Evolutionary conservation across 352 stramenopile species (phyloP), one percentile per base, ranked within the genome.

Genomic region (Globisporangium barbulae): DNA sequence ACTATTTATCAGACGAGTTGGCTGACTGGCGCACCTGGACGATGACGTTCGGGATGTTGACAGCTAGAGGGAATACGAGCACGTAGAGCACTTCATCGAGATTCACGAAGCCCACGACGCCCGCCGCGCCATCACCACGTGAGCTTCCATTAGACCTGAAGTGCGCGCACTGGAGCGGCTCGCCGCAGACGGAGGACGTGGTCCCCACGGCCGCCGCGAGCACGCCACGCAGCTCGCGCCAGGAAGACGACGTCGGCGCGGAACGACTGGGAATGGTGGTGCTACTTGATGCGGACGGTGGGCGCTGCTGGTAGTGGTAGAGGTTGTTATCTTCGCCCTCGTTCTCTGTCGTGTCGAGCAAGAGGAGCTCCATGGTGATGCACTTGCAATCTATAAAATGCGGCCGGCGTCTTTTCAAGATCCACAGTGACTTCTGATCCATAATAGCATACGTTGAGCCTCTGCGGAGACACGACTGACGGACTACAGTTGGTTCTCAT

Each of bases 241-340:
- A 90, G 2, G 48, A 66, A 21, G 47, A 59, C 19, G 47, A 59
- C 19, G 53, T 44, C 37, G 53, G 61, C 4, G 30, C 57, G 25
- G 17, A 25, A n/a, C 52, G 25, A 28, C 25, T 28, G 25, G 25
- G 25, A 28, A 2, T 30, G 10, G 15, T 28, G 21, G 6, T 54
- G 42, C 31, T 19, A 33, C 15, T 35, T 30, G 21, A 10, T 53
- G n/a, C 30, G 39, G 49, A 19, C 4, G 44, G 17, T 15, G 25
- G 39, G 0, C 44, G n/a, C 9, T 66, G 58, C 8, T 57, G 53
- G 25, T 66, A 76, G 53, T 83, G 78, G 53, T 88, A 79, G 25
- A 91, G 71, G 22, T 64, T 65, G 42, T 90, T 91, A 70, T 88
- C 81, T 64, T 91, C 77, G 30, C 80, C 83, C 65, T 91, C 83